Base-by-base conservation (phyloP, 2,329 filamentous ascomycete species). In the Pyrenochaeta sp. region DNA sequence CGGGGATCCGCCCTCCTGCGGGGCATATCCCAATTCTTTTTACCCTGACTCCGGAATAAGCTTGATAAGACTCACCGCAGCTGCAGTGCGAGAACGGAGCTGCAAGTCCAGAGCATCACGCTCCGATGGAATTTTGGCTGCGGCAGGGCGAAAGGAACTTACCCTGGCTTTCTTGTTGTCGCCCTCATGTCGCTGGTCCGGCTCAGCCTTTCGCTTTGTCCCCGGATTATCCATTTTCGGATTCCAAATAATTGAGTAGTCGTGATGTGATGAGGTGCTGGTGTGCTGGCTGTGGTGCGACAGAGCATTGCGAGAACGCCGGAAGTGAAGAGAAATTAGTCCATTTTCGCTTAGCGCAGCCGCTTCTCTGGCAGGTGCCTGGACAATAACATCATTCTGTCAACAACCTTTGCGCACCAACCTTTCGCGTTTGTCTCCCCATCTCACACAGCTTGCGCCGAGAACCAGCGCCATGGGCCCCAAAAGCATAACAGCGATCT, bases 21-120 rank as follows among this genome's bases (percentile, higher is more conserved):
- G 33, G 77, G 76, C 54, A 73, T 71, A 17, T 70, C 73, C 79
- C 79, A 80, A 63, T 77, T 73, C 67, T 76, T 80, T 66, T 77
- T 80, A 14, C 71, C 73, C 77, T 79, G 45, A 18, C 10, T 6
- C 39, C 31, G 48, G 10, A 33, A 49, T 71, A 51, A 72, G 65
- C 32, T 56, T 32, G 7, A 52, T 46, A 39, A 50, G 33, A 18
- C 32, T 48, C 31, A 45, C 36, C 31, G 45, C 39, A 57, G 45
- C 58, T 64, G 66, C 54, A 68, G 49, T 32, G 52, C 57, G 58
- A 66, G 43, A 61, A 61, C 36, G 31, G 37, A 27, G 49, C 40
- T 41, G 31, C 40, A 39, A 45, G 43, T 54, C 51, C 50, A 66
- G 64, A 54, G 43, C 48, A 15, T 45, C 49, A 57, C 40, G 31